Percentiles rank a stretch among this genome's conserved stretches.
phyloP scores from a whole-genome alignment of 805 yeast species.

The Candida ulmi region DNA sequence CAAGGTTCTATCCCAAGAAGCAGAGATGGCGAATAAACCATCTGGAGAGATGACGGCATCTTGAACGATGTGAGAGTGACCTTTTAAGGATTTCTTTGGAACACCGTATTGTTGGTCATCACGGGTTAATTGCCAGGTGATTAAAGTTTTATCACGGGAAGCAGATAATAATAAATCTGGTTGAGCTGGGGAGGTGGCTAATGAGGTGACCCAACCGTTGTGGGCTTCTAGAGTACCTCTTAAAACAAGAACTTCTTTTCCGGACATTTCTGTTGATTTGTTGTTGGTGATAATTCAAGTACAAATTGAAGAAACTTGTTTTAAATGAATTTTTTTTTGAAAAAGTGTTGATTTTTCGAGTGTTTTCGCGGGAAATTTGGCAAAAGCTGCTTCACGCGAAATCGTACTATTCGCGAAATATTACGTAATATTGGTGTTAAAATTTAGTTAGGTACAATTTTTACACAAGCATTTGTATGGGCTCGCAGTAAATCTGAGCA shows the following conservation, averaged over 20 bases:
- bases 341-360: neutral
- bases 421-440: too few relatives aligned
- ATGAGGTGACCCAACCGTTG: conserved; percentile 97
- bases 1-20: conserved; percentile 99
- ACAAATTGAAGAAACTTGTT: neutral
- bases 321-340: too few relatives aligned
- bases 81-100: conserved; percentile 94
- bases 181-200: conserved; percentile 96
- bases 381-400: neutral
- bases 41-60: conserved; percentile 97
- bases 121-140: conserved; percentile 96
- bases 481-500: conserved; percentile 14
- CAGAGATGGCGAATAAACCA: conserved; percentile 96
- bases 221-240: conserved; percentile 99
- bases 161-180: conserved; percentile 98
- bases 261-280: conserved; percentile 52
- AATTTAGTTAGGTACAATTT: neutral
- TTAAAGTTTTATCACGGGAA: conserved; percentile 97
- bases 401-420: neutral
- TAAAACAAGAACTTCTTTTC: conserved; percentile 95
- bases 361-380: too few relatives aligned
- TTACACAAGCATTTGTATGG: conserved; percentile 13
- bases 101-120: conserved; percentile 97
- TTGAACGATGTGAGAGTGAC: conserved; percentile 99
- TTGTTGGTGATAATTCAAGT: too few relatives aligned